Evolutionary conservation across 2,329 filamentous ascomycete species (phyloP), one percentile per base, ranked within the genome.

Genomic region (Cordyceps cateniannulata): DNA sequence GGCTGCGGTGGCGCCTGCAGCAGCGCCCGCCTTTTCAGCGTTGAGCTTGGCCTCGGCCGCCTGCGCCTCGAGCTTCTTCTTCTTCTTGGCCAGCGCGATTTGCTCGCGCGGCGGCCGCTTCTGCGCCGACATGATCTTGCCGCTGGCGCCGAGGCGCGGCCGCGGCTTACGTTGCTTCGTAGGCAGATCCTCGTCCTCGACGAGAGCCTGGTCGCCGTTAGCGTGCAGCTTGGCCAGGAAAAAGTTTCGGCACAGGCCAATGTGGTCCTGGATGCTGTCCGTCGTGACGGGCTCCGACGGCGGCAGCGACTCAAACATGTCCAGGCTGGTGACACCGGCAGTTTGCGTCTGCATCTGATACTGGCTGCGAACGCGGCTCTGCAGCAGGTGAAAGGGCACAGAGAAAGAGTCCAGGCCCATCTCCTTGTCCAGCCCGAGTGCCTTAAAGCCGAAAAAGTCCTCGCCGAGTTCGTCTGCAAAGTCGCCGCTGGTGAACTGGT

Each of bases 391-490:
- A 62, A 99, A 81, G 25, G 96, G 95, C 40, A 99, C 95, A 58
- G 90, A 93, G 63, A 98, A 84, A 66, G 89, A 89, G 35, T 93
- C 88, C 63, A 95, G 81, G 20, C 93, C 93, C 71, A 98, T 89
- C 71, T 99, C 95, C 67, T 87, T 88, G 69, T 96, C 92, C 62
- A 99, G 82, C 48, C 95, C 95, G 50, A 99, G 84, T 63, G 96
- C 93, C 71, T 92, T 93, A 83, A 99, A 98, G 29, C 95, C 95
- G 70, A 99, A 99, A 83, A 97, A 99, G 76, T 99, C 95, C 78
- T 99, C 95, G 63, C 93, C 93, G 14, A 99, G 89, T 67, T 99
- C 95, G 72, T 97, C 95, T 0, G 95, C 95, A 72, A 99, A 99
- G 73, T 99, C 95, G 63, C 95, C 95, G 50, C 90, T 91, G 52